Conservation (phyloP, 345 rosid genomes). For the Aquilaria yunnanensis region DNA sequence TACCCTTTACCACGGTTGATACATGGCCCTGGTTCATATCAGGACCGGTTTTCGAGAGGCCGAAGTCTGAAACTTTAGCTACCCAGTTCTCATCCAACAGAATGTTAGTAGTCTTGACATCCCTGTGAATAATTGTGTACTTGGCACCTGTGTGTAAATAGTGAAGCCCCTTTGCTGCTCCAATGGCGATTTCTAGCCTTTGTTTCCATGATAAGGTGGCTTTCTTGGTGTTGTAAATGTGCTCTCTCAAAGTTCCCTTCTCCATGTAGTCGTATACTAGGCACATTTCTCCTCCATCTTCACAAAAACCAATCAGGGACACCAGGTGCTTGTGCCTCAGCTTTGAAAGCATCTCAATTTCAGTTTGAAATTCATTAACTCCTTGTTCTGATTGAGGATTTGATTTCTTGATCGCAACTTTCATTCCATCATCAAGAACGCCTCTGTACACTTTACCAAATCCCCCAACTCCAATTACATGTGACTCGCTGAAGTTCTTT, state of each 20-base stretch:
- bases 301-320: constrained; percentile 14
- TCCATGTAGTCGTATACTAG: constrained; percentile 39
- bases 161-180: constrained; percentile 42
- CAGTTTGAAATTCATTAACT: constrained; percentile 8
- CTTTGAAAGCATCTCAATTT: constrained; percentile 13
- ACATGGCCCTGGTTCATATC: constrained; percentile 38
- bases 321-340: constrained; percentile 16
- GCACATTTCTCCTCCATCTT: constrained; percentile 13
- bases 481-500: constrained; percentile 31
- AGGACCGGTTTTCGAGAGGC: constrained; percentile 37
- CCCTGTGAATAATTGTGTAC: constrained; percentile 35
- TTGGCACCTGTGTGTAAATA: constrained; percentile 39
- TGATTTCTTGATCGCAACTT: constrained; percentile 31
- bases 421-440: constrained; percentile 22
- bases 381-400: constrained; percentile 15
- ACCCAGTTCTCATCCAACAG: constrained; percentile 34
- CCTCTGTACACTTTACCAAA: constrained; percentile 43
- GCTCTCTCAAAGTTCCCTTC: constrained; percentile 34
- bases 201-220: constrained; percentile 37
- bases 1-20: constrained; percentile 40
- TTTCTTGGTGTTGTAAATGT: constrained; percentile 28
- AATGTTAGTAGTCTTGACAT: constrained; percentile 39
- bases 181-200: constrained; percentile 35
- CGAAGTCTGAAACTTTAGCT: constrained; percentile 44
- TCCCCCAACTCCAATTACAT: constrained; percentile 36